Evolutionary conservation across 345 rosid species (phyloP), one percentile per base, ranked within the genome.

Genomic region (Eucalyptus erythrocorys): DNA sequence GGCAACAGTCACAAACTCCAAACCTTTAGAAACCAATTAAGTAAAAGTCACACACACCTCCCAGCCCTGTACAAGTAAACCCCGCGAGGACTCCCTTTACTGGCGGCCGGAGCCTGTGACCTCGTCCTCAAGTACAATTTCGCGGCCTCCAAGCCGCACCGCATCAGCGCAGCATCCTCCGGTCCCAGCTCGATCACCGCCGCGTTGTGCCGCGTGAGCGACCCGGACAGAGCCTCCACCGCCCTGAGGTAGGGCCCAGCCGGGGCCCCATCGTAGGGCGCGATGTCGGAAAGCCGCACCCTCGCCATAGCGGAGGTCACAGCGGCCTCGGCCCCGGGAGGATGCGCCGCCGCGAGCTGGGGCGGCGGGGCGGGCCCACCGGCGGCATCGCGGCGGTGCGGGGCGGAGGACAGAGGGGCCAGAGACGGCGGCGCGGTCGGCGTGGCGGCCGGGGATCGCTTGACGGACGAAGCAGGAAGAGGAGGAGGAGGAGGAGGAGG

Each of bases 61-160:
- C 99, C 99, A 16, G 99, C 98, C 66, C 98, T 94, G 89, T 96
- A 96, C 94, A 95, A 91, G 90, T 95, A 95, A 89, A 94, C 92
- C 37, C 96, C 96, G 37, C 98, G 97, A 40, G 82, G 24, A 79
- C 90, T 91, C 87, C 92, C 94, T 91, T 95, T 95, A 30, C 91
- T 93, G 71, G 71, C 90, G 16, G 61, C 91, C 76, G 90, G 89
- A 50, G 89, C 53, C 79, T 89, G 95, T 37, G 90, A 88, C 90
- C 96, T 89, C 55, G 92, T 93, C 92, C 96, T 91, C 88, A 98
- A 95, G 92, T 93, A 98, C 90, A 97, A 91, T 55, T 97, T 95
- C 53, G 97, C 91, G 3, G 98, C 95, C 89, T 96, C 99, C 88
- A 95, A 92, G 13, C 97, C 99, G 89, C 99, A 98, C 30, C 96